These are phyloP conservation scores for Ceratonia siliqua DNA, from an alignment of 306 rosid genomes.

Conservation along the genomic window DNA sequence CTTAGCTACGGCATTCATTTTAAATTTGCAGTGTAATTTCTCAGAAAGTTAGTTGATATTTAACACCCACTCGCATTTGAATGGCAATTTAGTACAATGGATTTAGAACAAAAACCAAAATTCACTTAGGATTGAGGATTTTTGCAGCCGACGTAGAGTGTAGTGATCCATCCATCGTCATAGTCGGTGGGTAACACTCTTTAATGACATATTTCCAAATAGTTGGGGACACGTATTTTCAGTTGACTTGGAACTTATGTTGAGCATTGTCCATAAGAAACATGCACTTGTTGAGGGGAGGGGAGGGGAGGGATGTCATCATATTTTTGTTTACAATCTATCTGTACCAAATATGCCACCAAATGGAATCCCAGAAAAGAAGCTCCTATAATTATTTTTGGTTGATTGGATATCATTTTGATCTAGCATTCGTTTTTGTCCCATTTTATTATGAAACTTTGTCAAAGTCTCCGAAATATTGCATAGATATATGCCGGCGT, in stretches of 20 bases:
- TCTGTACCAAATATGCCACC: neutral
- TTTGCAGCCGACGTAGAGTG: constrained; percentile 1
- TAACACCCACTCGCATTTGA: neutral
- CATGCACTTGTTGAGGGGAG: neutral
- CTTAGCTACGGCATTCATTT: neutral
- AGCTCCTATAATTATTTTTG: too few relatives aligned
- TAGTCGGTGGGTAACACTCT: neutral
- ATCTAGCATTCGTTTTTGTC: neutral
- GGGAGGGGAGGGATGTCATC: neutral
- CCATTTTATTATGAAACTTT: neutral
- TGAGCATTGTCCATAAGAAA: neutral
- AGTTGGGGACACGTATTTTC: constrained; percentile 1
- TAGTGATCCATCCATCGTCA: neutral
- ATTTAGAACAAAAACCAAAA: neutral
- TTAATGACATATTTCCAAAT: neutral
- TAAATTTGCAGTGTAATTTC: neutral
- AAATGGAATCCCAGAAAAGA: neutral
- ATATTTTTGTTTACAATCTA: neutral
- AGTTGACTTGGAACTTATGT: neutral
- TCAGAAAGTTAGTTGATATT: neutral
- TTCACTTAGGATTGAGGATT: neutral
- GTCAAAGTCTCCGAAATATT: constrained; percentile 1
- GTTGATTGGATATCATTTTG: neutral
- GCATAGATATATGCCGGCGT: constrained; percentile 33
- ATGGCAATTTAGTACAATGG: neutral